Conservation (phyloP, 164 flowering plant species). For the Berberis vulgaris region DNA sequence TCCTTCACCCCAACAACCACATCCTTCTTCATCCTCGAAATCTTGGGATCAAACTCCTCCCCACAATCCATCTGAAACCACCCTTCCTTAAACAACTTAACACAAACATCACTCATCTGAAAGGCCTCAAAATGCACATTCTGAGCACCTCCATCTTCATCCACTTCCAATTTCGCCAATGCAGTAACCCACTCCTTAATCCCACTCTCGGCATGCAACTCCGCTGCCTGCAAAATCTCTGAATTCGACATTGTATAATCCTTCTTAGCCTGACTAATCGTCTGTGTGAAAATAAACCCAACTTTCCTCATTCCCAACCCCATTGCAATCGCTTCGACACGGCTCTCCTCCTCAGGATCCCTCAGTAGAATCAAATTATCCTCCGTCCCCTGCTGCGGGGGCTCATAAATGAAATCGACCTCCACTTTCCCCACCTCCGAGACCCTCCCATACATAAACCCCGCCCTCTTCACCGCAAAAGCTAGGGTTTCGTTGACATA, state of each 20-base stretch:
- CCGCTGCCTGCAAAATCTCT: slow-evolving; percentile 77
- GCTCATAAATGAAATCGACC: slow-evolving; percentile 89
- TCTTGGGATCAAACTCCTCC: slow-evolving; percentile 53
- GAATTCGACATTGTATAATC: slow-evolving; percentile 70
- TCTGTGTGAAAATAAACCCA: slow-evolving; percentile 53
- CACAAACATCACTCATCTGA: slow-evolving; percentile 83
- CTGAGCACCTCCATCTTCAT: slow-evolving; percentile 75
- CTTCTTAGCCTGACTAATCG: slow-evolving; percentile 60
- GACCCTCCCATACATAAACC: slow-evolving; percentile 89
- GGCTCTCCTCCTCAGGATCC: slow-evolving; percentile 41
- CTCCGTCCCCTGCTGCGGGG: slow-evolving; percentile 81
- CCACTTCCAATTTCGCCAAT: slow-evolving; percentile 58
- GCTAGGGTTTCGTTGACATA: slow-evolving; percentile 76
- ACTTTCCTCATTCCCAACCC: slow-evolving; percentile 26
- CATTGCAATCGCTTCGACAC: slow-evolving; percentile 22
- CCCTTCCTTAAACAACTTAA: slow-evolving; percentile 60
- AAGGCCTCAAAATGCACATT: slow-evolving; percentile 86
- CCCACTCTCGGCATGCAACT: slow-evolving; percentile 70
- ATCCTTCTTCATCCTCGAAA: slow-evolving; percentile 68
- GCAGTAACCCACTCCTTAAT: slow-evolving; percentile 93
- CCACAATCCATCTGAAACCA: slow-evolving; percentile 61
- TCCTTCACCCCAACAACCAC: slow-evolving; percentile 77
- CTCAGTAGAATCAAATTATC: slow-evolving; percentile 49
- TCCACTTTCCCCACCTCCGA: slow-evolving; percentile 52
- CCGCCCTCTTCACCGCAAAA: slow-evolving; percentile 77